phyloP scores from a whole-genome alignment of 768 basidiomycete species.

The Coprinopsis marcescibilis region DNA sequence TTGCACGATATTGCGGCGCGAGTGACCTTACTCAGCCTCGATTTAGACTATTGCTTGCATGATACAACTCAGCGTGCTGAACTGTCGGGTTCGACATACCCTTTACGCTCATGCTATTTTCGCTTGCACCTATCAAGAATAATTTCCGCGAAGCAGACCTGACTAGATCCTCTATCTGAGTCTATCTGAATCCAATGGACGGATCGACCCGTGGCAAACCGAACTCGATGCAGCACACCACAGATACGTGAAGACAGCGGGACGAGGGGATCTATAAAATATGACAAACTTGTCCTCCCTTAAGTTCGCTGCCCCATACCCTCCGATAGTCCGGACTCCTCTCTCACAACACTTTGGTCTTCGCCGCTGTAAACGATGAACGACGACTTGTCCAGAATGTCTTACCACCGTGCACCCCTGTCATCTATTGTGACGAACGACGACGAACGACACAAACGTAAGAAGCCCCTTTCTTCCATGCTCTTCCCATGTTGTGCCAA shows the following conservation, averaged over 20 bases:
- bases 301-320: conserved; percentile 8
- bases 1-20: conserved; percentile 6
- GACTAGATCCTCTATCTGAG: conserved; percentile 19
- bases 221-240: conserved; percentile 7
- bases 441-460: conserved; percentile 23
- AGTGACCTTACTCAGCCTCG: conserved; percentile 6
- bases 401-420: conserved; percentile 7
- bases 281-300: conserved; percentile 6
- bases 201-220: conserved; percentile 24
- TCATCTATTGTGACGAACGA: conserved; percentile 9
- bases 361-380: conserved; percentile 5
- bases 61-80: conserved; percentile 5
- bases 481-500: conserved; percentile 22
- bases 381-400: conserved; percentile 7
- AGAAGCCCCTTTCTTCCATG: conserved; percentile 38
- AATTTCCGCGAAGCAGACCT: conserved; percentile 24
- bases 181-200: conserved; percentile 21
- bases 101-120: conserved; percentile 8
- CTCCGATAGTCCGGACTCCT: conserved; percentile 6
- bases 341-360: background rate
- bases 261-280: conserved; percentile 11
- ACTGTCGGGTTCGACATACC: conserved; percentile 10
- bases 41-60: conserved; percentile 10
- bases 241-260: conserved; percentile 6
- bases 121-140: conserved; percentile 13